These are phyloP conservation scores for Alternaria metachromatica DNA, from an alignment of 2,329 filamentous ascomycete species.

Conservation along the genomic window DNA sequence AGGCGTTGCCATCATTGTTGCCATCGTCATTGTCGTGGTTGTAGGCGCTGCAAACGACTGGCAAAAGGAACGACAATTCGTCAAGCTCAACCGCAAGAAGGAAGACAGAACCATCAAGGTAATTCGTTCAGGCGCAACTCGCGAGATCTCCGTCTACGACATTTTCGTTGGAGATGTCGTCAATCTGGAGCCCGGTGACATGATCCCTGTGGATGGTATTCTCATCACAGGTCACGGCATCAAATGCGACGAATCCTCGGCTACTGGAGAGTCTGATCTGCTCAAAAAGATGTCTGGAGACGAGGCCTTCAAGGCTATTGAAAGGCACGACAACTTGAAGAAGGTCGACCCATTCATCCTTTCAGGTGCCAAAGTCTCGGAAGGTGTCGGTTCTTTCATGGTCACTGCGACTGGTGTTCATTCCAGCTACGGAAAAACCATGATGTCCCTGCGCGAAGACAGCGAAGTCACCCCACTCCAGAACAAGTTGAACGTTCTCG, in stretches of 20 bases:
- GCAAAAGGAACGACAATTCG: conserved; percentile 82
- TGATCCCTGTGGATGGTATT: conserved; percentile 74
- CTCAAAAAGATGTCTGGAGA: conserved; percentile 71
- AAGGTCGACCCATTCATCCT: conserved; percentile 86
- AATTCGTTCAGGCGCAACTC: conserved; percentile 73
- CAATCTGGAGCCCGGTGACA: conserved; percentile 73
- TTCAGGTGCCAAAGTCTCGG: conserved; percentile 79
- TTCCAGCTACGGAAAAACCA: conserved; percentile 76
- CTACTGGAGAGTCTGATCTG: conserved; percentile 75
- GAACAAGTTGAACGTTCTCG: conserved; percentile 76
- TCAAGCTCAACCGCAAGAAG: conserved; percentile 81
- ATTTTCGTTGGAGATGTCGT: conserved; percentile 74
- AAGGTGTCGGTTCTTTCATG: conserved; percentile 77
- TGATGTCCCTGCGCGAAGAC: conserved; percentile 79
- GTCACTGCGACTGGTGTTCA: conserved; percentile 77
- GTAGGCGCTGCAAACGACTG: conserved; percentile 82
- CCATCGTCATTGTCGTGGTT: conserved; percentile 76
- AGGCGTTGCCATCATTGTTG: conserved; percentile 78
- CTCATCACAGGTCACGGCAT: conserved; percentile 71
- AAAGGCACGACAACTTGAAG: conserved; percentile 65
- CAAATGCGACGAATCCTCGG: conserved; percentile 76
- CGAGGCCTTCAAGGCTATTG: conserved; percentile 70
- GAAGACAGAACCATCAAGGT: conserved; percentile 77
- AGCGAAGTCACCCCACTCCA: conserved; percentile 80
- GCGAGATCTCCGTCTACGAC: conserved; percentile 70